phyloP scores from a whole-genome alignment of 208 protist genomes.

The Leishmania aethiopica region DNA sequence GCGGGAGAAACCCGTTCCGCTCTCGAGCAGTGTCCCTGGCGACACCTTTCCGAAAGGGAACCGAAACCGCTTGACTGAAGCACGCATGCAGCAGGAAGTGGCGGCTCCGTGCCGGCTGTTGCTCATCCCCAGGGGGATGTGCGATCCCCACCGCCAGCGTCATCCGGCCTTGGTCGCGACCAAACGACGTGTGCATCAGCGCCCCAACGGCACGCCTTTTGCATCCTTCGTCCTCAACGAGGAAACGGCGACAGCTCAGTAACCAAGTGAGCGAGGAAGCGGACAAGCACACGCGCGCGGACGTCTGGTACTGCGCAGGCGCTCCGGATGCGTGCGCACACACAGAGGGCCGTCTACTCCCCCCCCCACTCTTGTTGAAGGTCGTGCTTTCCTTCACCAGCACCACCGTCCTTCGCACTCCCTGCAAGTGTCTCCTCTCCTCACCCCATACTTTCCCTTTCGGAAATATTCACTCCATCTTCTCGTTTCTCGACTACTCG shows the following conservation, averaged over 20 bases:
- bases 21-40: neutral
- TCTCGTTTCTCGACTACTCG: neutral
- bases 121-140: neutral
- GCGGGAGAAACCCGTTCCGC: neutral
- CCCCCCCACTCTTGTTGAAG: neutral
- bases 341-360: neutral
- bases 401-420: neutral
- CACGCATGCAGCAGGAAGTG: neutral
- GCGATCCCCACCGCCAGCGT: neutral
- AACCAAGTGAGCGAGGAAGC: neutral
- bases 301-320: neutral
- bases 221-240: neutral
- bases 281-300: neutral
- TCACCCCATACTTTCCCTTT: neutral
- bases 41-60: neutral
- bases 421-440: neutral
- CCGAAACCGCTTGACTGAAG: neutral
- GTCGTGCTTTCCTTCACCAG: neutral
- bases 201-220: neutral
- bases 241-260: neutral
- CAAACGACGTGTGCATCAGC: neutral
- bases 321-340: neutral
- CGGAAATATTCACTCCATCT: neutral
- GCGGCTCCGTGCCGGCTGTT: neutral
- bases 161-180: neutral